Evolutionary conservation across 2,329 filamentous ascomycete species (phyloP).

Genomic region (Colletotrichum gigasporum): DNA sequence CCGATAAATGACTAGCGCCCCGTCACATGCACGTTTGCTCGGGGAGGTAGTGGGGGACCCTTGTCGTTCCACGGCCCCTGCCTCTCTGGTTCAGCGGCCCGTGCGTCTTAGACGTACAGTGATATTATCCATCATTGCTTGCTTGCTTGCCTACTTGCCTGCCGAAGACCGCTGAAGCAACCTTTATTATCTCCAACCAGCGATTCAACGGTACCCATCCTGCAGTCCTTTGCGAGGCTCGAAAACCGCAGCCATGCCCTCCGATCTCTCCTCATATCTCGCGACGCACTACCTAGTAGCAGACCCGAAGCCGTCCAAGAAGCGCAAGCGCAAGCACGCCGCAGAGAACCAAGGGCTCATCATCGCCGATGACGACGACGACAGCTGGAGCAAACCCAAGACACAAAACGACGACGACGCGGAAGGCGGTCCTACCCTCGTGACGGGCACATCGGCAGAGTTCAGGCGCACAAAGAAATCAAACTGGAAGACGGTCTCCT

Average conservation of each 20-base stretch:
- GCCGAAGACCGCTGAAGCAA: not conserved
- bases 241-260: conserved; percentile 52
- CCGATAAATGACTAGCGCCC: conserved; percentile 31
- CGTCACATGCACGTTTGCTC: conserved; percentile 23
- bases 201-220: not conserved
- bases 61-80: conserved; percentile 15
- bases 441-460: conserved; percentile 64
- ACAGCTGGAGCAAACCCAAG: conserved; percentile 56
- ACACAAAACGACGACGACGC: conserved; percentile 59
- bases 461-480: conserved; percentile 83
- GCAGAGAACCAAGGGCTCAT: conserved; percentile 61
- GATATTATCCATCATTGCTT: conserved; percentile 7
- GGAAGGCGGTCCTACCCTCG: conserved; percentile 59
- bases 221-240: not conserved
- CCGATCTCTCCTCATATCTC: conserved; percentile 82
- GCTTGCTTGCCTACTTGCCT: not conserved
- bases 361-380: conserved; percentile 72
- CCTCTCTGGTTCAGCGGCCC: conserved; percentile 8
- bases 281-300: conserved; percentile 86
- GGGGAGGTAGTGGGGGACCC: conserved; percentile 5
- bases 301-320: conserved; percentile 66
- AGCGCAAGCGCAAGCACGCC: conserved; percentile 69
- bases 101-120: conserved; percentile 9
- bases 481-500: conserved; percentile 76
- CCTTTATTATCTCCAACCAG: not conserved